Evolutionary conservation across 83 land plant genomes (phyloP).

Genomic region (Picea abies): DNA sequence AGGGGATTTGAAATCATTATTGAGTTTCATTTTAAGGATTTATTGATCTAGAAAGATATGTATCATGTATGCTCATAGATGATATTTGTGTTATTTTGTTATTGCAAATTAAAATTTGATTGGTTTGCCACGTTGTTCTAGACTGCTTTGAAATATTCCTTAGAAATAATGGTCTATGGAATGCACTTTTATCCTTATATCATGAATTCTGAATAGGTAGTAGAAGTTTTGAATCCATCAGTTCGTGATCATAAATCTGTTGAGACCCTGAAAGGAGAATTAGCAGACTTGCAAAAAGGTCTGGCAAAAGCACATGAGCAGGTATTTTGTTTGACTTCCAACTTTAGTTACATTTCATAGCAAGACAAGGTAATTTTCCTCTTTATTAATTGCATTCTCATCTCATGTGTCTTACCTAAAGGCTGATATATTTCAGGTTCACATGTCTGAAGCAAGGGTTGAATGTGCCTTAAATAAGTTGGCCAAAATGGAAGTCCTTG

Average conservation of each 20-base stretch:
- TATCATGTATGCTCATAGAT: conserved; percentile 1
- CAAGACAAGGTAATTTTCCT: not conserved
- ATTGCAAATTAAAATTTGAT: not conserved
- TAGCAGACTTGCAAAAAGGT: conserved; percentile 76
- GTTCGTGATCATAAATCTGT: conserved; percentile 93
- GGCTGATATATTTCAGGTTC: conserved; percentile 64
- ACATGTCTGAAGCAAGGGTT: conserved; percentile 95
- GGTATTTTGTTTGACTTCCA: conserved; percentile 39
- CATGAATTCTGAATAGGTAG: conserved; percentile 54
- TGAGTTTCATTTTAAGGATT: not conserved
- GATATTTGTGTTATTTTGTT: not conserved
- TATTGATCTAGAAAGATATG: not conserved
- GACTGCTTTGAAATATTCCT: not conserved
- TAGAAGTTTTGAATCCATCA: conserved; percentile 92
- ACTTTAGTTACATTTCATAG: conserved; percentile 2
- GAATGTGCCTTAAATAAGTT: conserved; percentile 80
- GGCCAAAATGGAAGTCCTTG: conserved; percentile 82
- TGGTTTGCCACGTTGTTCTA: not conserved
- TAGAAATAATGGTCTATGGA: not conserved
- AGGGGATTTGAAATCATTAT: not conserved
- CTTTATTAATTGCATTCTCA: not conserved
- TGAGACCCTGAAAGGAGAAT: conserved; percentile 84
- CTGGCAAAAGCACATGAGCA: conserved; percentile 83
- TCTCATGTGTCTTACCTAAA: not conserved
- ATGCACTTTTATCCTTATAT: not conserved